Conservation (phyloP, 805 yeast species). For the Kazachstania bromeliacearum region DNA sequence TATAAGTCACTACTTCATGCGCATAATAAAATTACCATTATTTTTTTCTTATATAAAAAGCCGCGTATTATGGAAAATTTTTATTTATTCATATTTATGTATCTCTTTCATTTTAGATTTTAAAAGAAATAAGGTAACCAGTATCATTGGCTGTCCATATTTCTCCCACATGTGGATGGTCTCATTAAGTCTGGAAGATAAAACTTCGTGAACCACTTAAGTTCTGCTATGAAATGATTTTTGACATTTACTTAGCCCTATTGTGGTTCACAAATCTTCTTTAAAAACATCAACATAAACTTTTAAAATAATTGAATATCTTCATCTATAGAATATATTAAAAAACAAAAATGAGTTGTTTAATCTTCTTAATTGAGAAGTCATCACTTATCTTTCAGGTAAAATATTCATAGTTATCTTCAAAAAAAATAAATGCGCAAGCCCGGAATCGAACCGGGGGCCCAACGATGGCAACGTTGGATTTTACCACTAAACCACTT, state of each 20-base stretch:
- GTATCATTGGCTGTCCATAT: constrained; percentile 24
- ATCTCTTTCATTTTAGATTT: background rate
- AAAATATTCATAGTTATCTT: too few species aligned
- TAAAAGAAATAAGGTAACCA: constrained; percentile 9
- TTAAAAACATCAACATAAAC: too few species aligned
- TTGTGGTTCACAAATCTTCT: constrained; percentile 18
- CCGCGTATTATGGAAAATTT: background rate
- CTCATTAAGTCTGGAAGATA: constrained; percentile 25
- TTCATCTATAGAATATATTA: too few species aligned
- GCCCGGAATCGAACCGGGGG: too few species aligned
- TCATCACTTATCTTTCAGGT: too few species aligned
- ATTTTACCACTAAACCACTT: too few species aligned
- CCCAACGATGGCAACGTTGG: too few species aligned
- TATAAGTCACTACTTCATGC: background rate
- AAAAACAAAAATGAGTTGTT: too few species aligned
- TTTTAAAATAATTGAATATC: too few species aligned
- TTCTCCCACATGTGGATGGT: constrained; percentile 19
- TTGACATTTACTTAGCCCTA: constrained; percentile 16
- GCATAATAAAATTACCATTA: background rate
- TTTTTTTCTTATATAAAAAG: background rate
- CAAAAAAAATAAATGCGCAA: too few species aligned
- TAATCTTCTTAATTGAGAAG: too few species aligned
- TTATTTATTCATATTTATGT: background rate
- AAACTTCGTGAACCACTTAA: constrained; percentile 15
- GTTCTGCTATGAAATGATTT: constrained; percentile 18